Evolutionary conservation across 345 rosid genomes (phyloP).

Genomic region (Carallia brachiata): DNA sequence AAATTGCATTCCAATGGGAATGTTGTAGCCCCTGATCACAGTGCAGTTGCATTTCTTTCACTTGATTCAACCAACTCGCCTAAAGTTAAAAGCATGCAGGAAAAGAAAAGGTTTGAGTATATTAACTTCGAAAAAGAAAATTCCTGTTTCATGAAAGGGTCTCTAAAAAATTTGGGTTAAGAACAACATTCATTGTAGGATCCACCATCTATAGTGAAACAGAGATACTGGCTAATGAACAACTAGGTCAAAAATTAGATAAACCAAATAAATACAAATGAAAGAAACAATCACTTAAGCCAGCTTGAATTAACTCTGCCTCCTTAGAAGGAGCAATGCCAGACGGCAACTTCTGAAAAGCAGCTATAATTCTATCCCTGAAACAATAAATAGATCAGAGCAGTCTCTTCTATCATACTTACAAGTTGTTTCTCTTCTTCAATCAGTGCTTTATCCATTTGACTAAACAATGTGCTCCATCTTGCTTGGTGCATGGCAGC

Average conservation of each 20-base stretch:
- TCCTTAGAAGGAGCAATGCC: not conserved
- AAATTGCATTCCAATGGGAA: slow-evolving; percentile 37
- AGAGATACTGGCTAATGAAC: too few species aligned
- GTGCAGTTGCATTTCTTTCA: slow-evolving; percentile 70
- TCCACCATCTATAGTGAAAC: too few species aligned
- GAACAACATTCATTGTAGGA: too few species aligned
- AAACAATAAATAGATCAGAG: not conserved
- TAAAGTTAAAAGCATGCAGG: slow-evolving; percentile 28
- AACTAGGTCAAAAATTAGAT: too few species aligned
- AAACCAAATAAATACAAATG: not conserved
- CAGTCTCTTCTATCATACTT: slow-evolving; percentile 28
- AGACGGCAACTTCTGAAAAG: not conserved
- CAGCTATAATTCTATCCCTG: not conserved
- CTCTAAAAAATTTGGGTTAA: too few species aligned
- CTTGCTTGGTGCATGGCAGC: slow-evolving; percentile 54
- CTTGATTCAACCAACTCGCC: slow-evolving; percentile 73
- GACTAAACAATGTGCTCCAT: slow-evolving; percentile 73
- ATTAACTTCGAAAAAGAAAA: not conserved
- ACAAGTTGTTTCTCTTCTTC: slow-evolving; percentile 89
- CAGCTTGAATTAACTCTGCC: not conserved
- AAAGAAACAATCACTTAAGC: not conserved
- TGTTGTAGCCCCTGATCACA: slow-evolving; percentile 75
- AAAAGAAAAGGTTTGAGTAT: not conserved
- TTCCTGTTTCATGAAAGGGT: not conserved
- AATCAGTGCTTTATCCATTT: slow-evolving; percentile 64